These are phyloP conservation scores for Colletotrichum cuscutae DNA, from an alignment of 2,329 filamentous ascomycete genomes.

Conservation along the genomic window DNA sequence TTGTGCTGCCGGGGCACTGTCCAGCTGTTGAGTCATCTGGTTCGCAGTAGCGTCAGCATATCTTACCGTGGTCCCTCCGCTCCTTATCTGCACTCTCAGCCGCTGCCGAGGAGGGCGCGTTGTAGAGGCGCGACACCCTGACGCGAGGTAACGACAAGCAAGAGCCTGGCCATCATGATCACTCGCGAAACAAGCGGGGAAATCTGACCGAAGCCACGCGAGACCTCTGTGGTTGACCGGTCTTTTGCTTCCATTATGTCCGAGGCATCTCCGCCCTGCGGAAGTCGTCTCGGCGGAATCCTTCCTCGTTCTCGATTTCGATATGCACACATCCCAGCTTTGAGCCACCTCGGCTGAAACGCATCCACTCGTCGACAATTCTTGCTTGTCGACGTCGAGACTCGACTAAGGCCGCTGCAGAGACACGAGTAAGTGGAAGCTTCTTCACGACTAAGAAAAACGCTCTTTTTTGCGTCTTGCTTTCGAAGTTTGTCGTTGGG, in stretches of 20 bases:
- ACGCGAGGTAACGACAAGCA: conserved; percentile 4
- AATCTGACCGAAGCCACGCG: conserved; percentile 1
- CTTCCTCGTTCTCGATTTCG: background rate
- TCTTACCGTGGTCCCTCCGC: background rate
- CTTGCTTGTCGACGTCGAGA: background rate
- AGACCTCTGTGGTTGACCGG: background rate
- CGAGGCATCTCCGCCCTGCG: background rate
- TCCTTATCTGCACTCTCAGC: background rate
- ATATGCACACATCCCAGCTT: conserved; percentile 13
- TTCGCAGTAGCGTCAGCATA: background rate
- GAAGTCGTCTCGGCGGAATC: background rate
- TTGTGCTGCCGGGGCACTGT: background rate
- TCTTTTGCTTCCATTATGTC: background rate
- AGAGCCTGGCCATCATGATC: conserved; percentile 12
- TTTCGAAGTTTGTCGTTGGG: background rate
- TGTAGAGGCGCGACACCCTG: background rate
- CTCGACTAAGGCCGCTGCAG: background rate
- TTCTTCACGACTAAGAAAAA: background rate
- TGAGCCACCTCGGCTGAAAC: conserved; percentile 21
- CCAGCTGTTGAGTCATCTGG: conserved; percentile 9
- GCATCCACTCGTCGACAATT: conserved; percentile 5
- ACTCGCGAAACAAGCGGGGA: conserved; percentile 24
- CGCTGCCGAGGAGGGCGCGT: background rate
- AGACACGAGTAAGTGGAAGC: conserved; percentile 28
- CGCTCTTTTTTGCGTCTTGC: background rate